phyloP scores from a whole-genome alignment of 495 filamentous ascomycete genomes.

The Penicillium pancosmium region DNA sequence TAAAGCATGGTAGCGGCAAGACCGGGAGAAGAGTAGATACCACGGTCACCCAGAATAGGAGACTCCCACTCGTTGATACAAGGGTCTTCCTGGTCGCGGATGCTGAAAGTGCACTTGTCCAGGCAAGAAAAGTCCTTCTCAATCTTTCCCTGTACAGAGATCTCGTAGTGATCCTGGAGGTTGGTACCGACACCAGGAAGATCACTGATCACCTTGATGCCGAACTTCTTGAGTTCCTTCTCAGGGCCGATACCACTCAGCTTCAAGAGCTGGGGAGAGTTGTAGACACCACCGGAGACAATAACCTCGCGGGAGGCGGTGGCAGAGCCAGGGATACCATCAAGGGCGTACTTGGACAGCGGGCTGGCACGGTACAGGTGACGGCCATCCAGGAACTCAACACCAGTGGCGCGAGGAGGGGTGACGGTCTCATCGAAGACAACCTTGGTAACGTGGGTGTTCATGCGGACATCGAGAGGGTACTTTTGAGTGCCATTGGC shows the following conservation, averaged over 20 bases:
- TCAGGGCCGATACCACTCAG: slow-evolving; percentile 62
- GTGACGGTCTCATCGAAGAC: slow-evolving; percentile 49
- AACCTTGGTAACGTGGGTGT: slow-evolving; percentile 66
- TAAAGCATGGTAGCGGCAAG: slow-evolving; percentile 48
- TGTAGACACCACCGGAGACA: slow-evolving; percentile 59
- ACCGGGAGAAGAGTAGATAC: slow-evolving; percentile 53
- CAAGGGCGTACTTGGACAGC: slow-evolving; percentile 17
- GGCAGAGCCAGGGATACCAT: slow-evolving; percentile 48
- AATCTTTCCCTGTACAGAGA: slow-evolving; percentile 46
- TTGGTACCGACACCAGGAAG: slow-evolving; percentile 67
- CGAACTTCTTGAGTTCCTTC: slow-evolving; percentile 45
- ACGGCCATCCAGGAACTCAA: slow-evolving; percentile 64
- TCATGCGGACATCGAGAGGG: slow-evolving; percentile 57
- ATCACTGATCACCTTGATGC: slow-evolving; percentile 55
- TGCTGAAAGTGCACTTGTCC: slow-evolving; percentile 15
- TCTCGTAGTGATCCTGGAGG: slow-evolving; percentile 67
- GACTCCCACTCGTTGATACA: slow-evolving; percentile 38
- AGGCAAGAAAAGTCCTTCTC: slow-evolving; percentile 45
- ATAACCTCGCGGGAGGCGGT: slow-evolving; percentile 59
- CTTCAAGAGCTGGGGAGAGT: slow-evolving; percentile 66
- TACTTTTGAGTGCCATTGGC: slow-evolving; percentile 55
- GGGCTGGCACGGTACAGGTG: slow-evolving; percentile 63
- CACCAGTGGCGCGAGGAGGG: slow-evolving; percentile 59
- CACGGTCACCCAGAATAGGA: slow-evolving; percentile 35
- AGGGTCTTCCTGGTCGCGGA: slow-evolving; percentile 20